Percentiles rank a stretch among this genome's conserved stretches.
phyloP scores from a whole-genome alignment of 78 protist genomes.

The Planoprotostelium fungivorum region DNA sequence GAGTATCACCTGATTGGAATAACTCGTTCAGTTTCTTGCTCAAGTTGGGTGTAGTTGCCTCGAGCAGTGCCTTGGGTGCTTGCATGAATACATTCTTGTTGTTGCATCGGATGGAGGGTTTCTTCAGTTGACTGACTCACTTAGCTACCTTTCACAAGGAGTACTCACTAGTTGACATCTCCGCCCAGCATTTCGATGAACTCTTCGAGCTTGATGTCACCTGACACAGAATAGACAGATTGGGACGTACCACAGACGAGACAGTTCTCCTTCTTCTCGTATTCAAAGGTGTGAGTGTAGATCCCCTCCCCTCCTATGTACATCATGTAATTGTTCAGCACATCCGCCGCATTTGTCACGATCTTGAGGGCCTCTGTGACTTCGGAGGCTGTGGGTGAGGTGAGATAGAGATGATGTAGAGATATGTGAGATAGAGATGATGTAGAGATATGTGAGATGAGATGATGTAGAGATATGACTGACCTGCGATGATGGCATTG shows the following conservation, averaged over 20 bases:
- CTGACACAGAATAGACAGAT: slow-evolving; percentile 4
- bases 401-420: background rate
- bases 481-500: slow-evolving; percentile 94
- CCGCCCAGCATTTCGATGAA: slow-evolving; percentile 24
- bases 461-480: background rate
- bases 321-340: slow-evolving; percentile 78
- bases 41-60: slow-evolving; percentile 58
- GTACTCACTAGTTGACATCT: slow-evolving; percentile 14
- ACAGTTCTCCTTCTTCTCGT: slow-evolving; percentile 70
- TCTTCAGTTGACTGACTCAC: slow-evolving; percentile 20
- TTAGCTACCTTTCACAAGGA: background rate
- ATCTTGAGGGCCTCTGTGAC: slow-evolving; percentile 89
- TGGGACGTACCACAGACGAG: slow-evolving; percentile 64
- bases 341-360: slow-evolving; percentile 54
- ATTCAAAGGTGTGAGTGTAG: slow-evolving; percentile 77
- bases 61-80: slow-evolving; percentile 23
- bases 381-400: slow-evolving; percentile 81
- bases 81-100: slow-evolving; percentile 69
- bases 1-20: slow-evolving; percentile 25
- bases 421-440: too few relatives aligned
- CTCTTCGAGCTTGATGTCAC: slow-evolving; percentile 6
- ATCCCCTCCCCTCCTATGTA: slow-evolving; percentile 76
- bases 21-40: slow-evolving; percentile 48
- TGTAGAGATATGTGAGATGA: background rate
- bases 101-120: slow-evolving; percentile 29